phyloP scores from a whole-genome alignment of 805 yeast genomes.

The Spathaspora boniae region DNA sequence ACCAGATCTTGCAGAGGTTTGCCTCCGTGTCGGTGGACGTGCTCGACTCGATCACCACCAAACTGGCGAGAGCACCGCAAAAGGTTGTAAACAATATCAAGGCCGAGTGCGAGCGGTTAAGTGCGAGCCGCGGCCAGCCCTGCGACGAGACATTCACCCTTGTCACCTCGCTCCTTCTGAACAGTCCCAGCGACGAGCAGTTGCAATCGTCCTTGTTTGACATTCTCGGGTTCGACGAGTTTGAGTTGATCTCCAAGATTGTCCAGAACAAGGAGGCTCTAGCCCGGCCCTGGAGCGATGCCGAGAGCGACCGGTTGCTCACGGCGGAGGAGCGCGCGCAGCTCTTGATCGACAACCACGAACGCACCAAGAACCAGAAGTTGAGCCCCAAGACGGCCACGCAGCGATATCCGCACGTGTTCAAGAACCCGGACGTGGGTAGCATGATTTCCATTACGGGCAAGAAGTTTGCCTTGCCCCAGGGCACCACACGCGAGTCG shows the following conservation, averaged over 20 bases:
- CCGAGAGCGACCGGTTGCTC: conserved; percentile 27
- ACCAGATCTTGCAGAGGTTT: conserved; percentile 34
- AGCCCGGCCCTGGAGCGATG: conserved; percentile 1
- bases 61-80: conserved; percentile 19
- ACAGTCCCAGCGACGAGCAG: conserved; percentile 48
- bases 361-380: conserved; percentile 45
- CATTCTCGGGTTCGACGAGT: conserved; percentile 78
- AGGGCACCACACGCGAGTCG: conserved; percentile 68
- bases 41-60: conserved; percentile 18
- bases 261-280: conserved; percentile 41
- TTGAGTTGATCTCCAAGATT: conserved; percentile 70
- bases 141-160: conserved; percentile 24
- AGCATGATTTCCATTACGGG: conserved; percentile 73
- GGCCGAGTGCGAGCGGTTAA: conserved; percentile 30
- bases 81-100: conserved; percentile 21
- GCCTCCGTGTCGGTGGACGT: conserved; percentile 33
- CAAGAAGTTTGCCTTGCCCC: conserved; percentile 73
- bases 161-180: conserved; percentile 29
- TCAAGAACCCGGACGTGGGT: conserved; percentile 62
- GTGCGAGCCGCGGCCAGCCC: conserved; percentile 27
- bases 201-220: conserved; percentile 74
- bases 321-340: conserved; percentile 54
- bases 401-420: conserved; percentile 83
- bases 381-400: conserved; percentile 44
- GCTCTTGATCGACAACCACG: conserved; percentile 49